phyloP scores from a whole-genome alignment of 768 basidiomycete species.

The Ephemerocybe angulata region DNA sequence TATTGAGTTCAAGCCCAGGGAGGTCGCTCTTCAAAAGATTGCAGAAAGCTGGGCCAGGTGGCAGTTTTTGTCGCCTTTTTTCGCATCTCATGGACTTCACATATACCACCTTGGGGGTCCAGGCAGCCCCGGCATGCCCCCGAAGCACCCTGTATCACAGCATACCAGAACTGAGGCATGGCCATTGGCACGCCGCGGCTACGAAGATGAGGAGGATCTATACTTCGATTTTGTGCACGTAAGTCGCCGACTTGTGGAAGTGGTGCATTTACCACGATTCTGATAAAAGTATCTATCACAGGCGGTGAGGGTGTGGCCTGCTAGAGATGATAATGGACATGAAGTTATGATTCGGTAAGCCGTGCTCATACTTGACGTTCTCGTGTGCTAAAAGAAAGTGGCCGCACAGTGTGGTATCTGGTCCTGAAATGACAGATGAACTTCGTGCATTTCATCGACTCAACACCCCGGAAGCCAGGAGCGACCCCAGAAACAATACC shows the following conservation, averaged over 20 bases:
- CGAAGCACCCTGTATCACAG: neutral
- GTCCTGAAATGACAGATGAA: neutral
- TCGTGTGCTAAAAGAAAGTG: neutral
- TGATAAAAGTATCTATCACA: neutral
- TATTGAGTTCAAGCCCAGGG: too few relatives aligned
- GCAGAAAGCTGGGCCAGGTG: conserved; percentile 1
- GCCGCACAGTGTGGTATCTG: neutral
- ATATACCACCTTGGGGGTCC: conserved; percentile 1
- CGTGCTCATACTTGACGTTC: neutral
- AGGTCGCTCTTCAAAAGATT: neutral
- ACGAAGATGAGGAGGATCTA: neutral
- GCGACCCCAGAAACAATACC: conserved; percentile 13
- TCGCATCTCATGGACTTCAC: conserved; percentile 9
- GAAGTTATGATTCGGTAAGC: conserved; percentile 16
- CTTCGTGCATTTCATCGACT: neutral
- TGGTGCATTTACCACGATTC: neutral
- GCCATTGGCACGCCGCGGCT: neutral
- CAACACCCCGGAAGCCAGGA: conserved; percentile 3
- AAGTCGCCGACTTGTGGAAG: neutral
- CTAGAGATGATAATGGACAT: conserved; percentile 10
- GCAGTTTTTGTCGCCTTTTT: conserved; percentile 12
- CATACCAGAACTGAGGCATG: neutral
- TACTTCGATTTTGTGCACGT: neutral
- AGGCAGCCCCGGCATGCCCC: neutral
- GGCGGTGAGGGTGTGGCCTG: conserved; percentile 9